Evolutionary conservation across 192 early-diverging fungal species (phyloP).

Genomic region (Podila epigama): DNA sequence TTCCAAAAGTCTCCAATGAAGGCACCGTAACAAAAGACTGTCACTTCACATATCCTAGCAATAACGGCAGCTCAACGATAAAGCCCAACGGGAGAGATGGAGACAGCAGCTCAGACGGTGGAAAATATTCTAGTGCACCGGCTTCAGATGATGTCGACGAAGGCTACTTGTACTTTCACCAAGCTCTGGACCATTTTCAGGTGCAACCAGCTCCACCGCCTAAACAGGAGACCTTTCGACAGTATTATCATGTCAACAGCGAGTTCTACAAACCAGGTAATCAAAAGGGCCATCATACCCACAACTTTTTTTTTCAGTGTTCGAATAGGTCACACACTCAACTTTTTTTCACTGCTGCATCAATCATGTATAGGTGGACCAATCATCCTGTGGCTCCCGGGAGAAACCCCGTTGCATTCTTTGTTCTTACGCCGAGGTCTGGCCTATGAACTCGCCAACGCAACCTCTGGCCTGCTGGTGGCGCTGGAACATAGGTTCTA

Average conservation of each 20-base stretch:
- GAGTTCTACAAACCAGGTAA: constrained; percentile 47
- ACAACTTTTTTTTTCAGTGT: not conserved
- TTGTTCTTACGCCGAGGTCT: constrained; percentile 27
- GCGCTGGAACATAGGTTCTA: constrained; percentile 76
- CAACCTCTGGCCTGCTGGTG: constrained; percentile 64
- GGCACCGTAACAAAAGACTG: too few species aligned
- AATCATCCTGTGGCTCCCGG: constrained; percentile 35
- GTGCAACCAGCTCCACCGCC: not conserved
- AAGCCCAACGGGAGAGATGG: not conserved
- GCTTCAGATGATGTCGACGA: constrained; percentile 4
- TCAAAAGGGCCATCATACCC: not conserved
- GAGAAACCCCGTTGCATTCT: constrained; percentile 32
- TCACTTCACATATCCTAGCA: too few species aligned
- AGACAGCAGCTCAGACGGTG: not conserved
- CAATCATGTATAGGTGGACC: constrained; percentile 19
- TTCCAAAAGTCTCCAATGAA: too few species aligned
- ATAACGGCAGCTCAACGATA: too few species aligned
- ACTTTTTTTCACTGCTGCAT: not conserved
- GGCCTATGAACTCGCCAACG: constrained; percentile 59
- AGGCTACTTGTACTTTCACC: constrained; percentile 14
- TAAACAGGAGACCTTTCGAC: constrained; percentile 13
- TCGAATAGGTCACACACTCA: not conserved
- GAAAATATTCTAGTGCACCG: not conserved
- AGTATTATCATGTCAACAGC: constrained; percentile 25
- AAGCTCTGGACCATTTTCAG: constrained; percentile 24